Percentiles rank a stretch among this genome's conserved stretches.
Evolutionary conservation across 176 grass and related monocot species (phyloP).

Genomic region (Ensete glaucum): DNA sequence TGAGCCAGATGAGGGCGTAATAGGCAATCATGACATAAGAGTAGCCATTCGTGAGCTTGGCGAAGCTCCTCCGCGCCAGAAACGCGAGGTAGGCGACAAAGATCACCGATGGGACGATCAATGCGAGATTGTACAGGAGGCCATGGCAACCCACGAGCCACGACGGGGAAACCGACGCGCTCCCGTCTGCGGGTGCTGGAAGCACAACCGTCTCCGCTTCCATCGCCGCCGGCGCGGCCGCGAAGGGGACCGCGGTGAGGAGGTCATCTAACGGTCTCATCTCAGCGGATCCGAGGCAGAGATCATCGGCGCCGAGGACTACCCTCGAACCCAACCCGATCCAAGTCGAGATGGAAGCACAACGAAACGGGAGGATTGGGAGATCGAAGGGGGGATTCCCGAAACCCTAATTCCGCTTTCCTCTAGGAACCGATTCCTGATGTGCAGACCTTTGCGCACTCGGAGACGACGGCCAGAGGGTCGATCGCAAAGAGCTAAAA

Average conservation of each 20-base stretch:
- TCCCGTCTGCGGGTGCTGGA: background rate
- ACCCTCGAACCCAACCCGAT: background rate
- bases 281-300: background rate
- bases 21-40: constrained; percentile 89
- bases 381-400: no score
- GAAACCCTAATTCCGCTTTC: constrained; percentile 1
- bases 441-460: no score
- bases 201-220: constrained; percentile 29
- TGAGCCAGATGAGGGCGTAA: constrained; percentile 73
- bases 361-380: no score
- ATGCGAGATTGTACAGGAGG: constrained; percentile 50
- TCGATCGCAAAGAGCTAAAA: no score
- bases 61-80: constrained; percentile 69
- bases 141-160: constrained; percentile 67
- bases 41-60: constrained; percentile 58
- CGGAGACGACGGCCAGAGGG: no score
- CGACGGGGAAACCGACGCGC: constrained; percentile 4
- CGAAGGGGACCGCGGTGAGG: constrained; percentile 19
- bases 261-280: constrained; percentile 19
- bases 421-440: background rate
- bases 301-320: background rate
- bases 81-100: constrained; percentile 79
- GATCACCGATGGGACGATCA: constrained; percentile 65
- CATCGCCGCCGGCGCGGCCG: constrained; percentile 24
- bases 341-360: background rate